Evolutionary conservation across 1,139 yeast genomes (phyloP).

Genomic region (Hyphopichia wangnamkhiaoensis): DNA sequence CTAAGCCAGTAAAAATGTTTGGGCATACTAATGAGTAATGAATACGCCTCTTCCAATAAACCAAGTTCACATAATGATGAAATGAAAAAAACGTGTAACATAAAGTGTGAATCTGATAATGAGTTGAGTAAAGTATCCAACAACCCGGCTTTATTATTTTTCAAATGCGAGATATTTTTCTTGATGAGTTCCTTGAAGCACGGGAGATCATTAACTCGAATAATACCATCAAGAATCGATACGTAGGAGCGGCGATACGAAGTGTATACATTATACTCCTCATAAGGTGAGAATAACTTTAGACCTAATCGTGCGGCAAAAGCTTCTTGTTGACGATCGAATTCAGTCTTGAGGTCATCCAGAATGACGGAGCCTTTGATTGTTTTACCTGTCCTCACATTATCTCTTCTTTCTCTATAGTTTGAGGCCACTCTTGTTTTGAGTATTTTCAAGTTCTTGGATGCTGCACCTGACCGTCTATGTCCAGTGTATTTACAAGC

Average conservation of each 20-base stretch:
- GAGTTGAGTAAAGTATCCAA: not conserved
- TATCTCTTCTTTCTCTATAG: constrained; percentile 26
- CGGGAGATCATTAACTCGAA: constrained; percentile 34
- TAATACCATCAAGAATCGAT: constrained; percentile 28
- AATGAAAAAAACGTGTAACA: constrained; percentile 27
- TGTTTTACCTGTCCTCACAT: constrained; percentile 15
- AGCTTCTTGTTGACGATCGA: constrained; percentile 23
- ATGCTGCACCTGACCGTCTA: constrained; percentile 10
- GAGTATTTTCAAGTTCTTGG: constrained; percentile 5
- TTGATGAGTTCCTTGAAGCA: constrained; percentile 15
- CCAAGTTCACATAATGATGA: constrained; percentile 29
- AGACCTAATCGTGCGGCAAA: constrained; percentile 11
- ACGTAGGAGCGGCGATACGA: constrained; percentile 18
- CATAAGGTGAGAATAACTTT: constrained; percentile 26
- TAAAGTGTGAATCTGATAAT: constrained; percentile 19
- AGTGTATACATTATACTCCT: constrained; percentile 29
- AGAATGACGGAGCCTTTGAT: constrained; percentile 12
- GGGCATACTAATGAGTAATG: constrained; percentile 22
- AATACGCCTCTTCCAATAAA: constrained; percentile 25
- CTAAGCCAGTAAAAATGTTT: constrained; percentile 13
- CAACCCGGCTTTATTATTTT: constrained; percentile 17
- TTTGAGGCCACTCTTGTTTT: constrained; percentile 14
- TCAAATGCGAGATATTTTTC: constrained; percentile 10
- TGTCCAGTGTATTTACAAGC: constrained; percentile 10
- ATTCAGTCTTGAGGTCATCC: constrained; percentile 12